Evolutionary conservation across 768 basidiomycete species (phyloP), one percentile per base, ranked within the genome.

Genomic region (Tulasnella sp.): DNA sequence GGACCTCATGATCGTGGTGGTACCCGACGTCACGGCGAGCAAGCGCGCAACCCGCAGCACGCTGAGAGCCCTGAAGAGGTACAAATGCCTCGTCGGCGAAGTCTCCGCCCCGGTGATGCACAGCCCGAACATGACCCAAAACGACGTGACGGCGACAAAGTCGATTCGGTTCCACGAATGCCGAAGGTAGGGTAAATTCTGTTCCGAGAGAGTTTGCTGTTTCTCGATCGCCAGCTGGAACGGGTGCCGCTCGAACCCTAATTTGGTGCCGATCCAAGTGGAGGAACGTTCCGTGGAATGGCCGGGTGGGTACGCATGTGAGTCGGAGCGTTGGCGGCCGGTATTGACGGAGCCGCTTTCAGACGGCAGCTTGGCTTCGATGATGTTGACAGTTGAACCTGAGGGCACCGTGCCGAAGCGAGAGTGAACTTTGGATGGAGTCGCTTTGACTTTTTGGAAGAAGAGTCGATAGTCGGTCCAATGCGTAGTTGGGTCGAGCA

Each of bases 101-200:
- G 87, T 86, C 84, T 98, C 97, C 35, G 88, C 81, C 0, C 93
- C 93, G 0, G 86, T 80, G n/a, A 88, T 84, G 0, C 94, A 90
- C 77, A 99, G 86, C 0, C 82, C 84, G 82, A 98, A 96, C 11
- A 88, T 87, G 74, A 93, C 88, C 96, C 96, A 99, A 83, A 96
- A 98, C 80, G 90, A 88, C 16, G 92, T 80, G 69, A 98, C 90
- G 0, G 97, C 94, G 67, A 98, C 84, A 80, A 92, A 90, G 83
- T 99, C 97, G 76, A 98, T 92, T 73, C 95, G 86, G 81, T 89
- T 92, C 96, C 96, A 98, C 77, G 93, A 93, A 82, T 98, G 95
- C 11, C 97, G 88, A 0, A 99, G 87, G 83, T 95, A 99, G 0
- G 97, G 96, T 2, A 96, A 86, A 80, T 84, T 84, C 51, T 83